Conservation (phyloP, 2,329 filamentous ascomycete genomes). For the Hypoxylon sp. region DNA sequence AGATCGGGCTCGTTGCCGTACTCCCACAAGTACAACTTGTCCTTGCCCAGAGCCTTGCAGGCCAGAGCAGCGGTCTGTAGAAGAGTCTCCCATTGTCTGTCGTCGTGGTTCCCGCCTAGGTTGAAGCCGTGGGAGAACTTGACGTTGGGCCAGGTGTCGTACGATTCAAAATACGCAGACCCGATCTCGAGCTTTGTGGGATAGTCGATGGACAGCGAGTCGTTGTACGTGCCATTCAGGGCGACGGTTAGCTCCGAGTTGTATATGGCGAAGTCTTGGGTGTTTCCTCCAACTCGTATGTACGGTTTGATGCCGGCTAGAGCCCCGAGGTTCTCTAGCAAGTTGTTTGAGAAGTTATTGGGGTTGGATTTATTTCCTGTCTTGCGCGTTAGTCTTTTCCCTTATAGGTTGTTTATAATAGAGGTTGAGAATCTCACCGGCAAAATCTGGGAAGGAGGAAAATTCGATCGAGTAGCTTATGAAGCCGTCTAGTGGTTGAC, state of each 20-base stretch:
- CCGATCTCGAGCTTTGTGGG: slow-evolving; percentile 69
- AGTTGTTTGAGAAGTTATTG: slow-evolving; percentile 67
- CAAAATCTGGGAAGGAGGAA: slow-evolving; percentile 52
- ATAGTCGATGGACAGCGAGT: slow-evolving; percentile 62
- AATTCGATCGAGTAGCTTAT: slow-evolving; percentile 54
- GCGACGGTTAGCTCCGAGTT: slow-evolving; percentile 60
- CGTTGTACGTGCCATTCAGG: slow-evolving; percentile 61
- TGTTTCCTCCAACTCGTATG: slow-evolving; percentile 72
- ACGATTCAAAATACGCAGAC: slow-evolving; percentile 70
- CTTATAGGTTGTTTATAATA: no score
- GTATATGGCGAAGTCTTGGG: slow-evolving; percentile 71
- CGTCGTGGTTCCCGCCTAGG: slow-evolving; percentile 59
- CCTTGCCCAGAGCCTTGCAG: slow-evolving; percentile 62
- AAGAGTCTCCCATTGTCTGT: slow-evolving; percentile 58
- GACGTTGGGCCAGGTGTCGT: slow-evolving; percentile 62
- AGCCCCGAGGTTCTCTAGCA: slow-evolving; percentile 64
- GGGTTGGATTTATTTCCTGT: slow-evolving; percentile 56
- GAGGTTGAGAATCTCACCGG: slow-evolving; percentile 32
- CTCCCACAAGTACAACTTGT: slow-evolving; percentile 65
- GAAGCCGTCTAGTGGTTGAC: slow-evolving; percentile 50
- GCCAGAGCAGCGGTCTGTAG: slow-evolving; percentile 63
- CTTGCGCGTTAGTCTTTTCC: no score
- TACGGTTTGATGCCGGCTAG: slow-evolving; percentile 65
- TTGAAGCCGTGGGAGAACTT: slow-evolving; percentile 72
- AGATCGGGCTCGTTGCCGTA: slow-evolving; percentile 73